These are phyloP conservation scores for Penicillium crystallinum DNA, from an alignment of 495 filamentous ascomycete species.

Conservation along the genomic window DNA sequence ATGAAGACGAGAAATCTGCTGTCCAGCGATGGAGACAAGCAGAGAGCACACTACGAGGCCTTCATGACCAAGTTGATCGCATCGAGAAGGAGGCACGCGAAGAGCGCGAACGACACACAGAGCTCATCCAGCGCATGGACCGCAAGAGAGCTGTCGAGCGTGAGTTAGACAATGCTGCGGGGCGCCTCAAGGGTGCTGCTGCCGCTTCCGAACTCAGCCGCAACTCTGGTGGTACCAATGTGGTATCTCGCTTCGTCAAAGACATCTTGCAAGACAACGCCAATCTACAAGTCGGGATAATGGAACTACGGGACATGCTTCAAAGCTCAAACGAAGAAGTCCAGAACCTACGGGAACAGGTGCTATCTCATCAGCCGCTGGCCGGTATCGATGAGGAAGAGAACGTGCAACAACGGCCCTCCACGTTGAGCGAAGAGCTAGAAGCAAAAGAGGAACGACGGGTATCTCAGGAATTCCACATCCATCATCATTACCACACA, in stretches of 20 bases:
- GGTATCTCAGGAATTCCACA: constrained; percentile 71
- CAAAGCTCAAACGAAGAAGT: constrained; percentile 93
- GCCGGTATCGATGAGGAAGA: constrained; percentile 31
- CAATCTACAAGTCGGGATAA: constrained; percentile 81
- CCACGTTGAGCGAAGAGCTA: constrained; percentile 65
- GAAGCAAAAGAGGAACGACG: constrained; percentile 46
- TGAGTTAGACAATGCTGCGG: constrained; percentile 70
- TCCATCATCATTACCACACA: constrained; percentile 89
- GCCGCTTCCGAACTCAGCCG: constrained; percentile 56
- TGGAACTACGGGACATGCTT: constrained; percentile 87
- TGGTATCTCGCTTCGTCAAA: constrained; percentile 89
- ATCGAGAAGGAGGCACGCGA: constrained; percentile 82
- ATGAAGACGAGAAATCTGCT: constrained; percentile 69
- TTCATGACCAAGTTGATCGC: constrained; percentile 81
- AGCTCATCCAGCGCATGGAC: constrained; percentile 76
- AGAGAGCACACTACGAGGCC: constrained; percentile 62
- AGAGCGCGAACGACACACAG: constrained; percentile 76
- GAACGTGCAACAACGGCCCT: constrained; percentile 8
- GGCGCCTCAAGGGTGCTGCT: constrained; percentile 72
- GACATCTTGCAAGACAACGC: constrained; percentile 95
- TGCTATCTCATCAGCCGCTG: constrained; percentile 72
- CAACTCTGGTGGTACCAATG: constrained; percentile 51
- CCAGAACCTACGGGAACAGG: constrained; percentile 74
- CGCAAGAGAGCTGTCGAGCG: constrained; percentile 66
- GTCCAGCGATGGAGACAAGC: constrained; percentile 78